phyloP scores from a whole-genome alignment of 306 rosid species.

The Cucumis hystrix region DNA sequence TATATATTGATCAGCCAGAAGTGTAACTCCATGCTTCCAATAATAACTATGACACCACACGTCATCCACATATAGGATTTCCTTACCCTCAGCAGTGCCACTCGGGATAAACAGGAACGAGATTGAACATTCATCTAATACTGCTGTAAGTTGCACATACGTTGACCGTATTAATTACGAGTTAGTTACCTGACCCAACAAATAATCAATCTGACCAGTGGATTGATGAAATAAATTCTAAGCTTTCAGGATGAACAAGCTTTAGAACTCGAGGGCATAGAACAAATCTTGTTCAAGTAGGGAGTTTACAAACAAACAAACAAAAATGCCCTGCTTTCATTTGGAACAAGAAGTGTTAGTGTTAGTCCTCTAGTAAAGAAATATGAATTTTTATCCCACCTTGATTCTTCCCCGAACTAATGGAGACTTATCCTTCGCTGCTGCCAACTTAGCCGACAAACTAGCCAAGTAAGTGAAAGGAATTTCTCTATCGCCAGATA shows the following conservation, averaged over 20 bases:
- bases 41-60: background rate
- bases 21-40: background rate
- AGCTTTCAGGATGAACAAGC: background rate
- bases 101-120: background rate
- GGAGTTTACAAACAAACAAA: background rate
- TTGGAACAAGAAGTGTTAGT: background rate
- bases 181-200: background rate
- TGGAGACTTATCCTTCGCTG: constrained; percentile 32
- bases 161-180: background rate
- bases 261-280: no score
- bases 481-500: constrained; percentile 36
- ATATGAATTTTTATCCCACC: constrained; percentile 24
- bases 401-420: constrained; percentile 60
- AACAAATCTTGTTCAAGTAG: no score
- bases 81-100: background rate
- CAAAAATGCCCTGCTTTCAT: background rate
- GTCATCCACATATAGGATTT: background rate
- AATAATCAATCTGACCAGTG: background rate
- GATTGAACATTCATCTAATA: background rate
- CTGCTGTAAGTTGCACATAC: no score
- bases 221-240: background rate
- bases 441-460: constrained; percentile 72
- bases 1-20: background rate
- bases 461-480: constrained; percentile 79
- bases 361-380: constrained; percentile 7